phyloP scores from a whole-genome alignment of 2,329 filamentous ascomycete genomes.

The Aspergillus neoniger region DNA sequence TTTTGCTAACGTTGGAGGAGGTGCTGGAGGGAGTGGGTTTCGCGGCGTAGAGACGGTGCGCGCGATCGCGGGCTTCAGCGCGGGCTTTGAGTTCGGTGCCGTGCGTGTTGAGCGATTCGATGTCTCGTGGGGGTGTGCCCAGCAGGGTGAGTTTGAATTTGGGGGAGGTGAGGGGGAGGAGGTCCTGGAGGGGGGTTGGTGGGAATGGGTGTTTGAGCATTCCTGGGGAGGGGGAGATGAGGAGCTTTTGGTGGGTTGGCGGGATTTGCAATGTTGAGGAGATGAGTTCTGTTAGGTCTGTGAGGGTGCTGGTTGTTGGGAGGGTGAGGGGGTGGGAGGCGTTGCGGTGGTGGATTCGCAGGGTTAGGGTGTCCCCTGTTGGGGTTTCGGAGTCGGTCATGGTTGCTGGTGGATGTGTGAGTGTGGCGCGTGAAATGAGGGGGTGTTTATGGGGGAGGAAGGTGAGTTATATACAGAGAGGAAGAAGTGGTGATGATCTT shows the following conservation, averaged over 20 bases:
- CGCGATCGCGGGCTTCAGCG: slow-evolving; percentile 22
- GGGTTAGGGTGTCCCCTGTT: slow-evolving; percentile 26
- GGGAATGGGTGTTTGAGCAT: slow-evolving; percentile 49
- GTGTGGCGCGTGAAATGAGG: not conserved
- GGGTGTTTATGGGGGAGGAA: not conserved
- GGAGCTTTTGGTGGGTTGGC: slow-evolving; percentile 46
- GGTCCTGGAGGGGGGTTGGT: slow-evolving; percentile 34
- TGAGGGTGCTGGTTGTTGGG: slow-evolving; percentile 53
- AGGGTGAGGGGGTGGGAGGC: slow-evolving; percentile 53
- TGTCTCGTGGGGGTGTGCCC: slow-evolving; percentile 45
- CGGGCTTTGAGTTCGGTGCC: slow-evolving; percentile 29
- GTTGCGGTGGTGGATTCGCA: slow-evolving; percentile 59
- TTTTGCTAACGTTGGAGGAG: slow-evolving; percentile 54
- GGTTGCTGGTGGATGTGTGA: not conserved
- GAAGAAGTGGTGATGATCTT: not conserved
- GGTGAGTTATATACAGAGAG: not conserved
- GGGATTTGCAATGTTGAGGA: slow-evolving; percentile 42
- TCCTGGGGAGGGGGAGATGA: slow-evolving; percentile 51
- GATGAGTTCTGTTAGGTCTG: slow-evolving; percentile 42
- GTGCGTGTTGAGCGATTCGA: slow-evolving; percentile 45
- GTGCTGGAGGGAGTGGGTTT: slow-evolving; percentile 50
- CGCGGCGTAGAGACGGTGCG: slow-evolving; percentile 18
- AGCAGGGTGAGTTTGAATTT: slow-evolving; percentile 51
- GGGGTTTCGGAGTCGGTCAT: not conserved
- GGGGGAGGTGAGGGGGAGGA: slow-evolving; percentile 38